Conservation (phyloP, 2,329 filamentous ascomycete genomes). For the Colletotrichum sp. region DNA sequence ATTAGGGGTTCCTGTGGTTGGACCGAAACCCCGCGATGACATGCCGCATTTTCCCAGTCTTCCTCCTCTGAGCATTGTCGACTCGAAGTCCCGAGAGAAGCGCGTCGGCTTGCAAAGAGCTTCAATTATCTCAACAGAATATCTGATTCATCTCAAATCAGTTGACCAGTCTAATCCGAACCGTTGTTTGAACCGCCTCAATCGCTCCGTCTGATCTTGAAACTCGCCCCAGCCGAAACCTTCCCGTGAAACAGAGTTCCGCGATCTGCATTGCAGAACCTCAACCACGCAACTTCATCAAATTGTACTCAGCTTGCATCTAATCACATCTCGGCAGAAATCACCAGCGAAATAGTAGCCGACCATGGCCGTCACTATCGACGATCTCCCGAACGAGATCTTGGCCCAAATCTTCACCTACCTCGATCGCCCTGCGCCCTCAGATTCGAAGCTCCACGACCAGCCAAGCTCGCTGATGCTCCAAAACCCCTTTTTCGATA, state of each 20-base stretch:
- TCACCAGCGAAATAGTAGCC: not conserved
- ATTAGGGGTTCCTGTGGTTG: not conserved
- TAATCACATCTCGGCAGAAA: not conserved
- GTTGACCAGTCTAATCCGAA: not conserved
- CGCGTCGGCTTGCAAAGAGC: not conserved
- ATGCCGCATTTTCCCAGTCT: not conserved
- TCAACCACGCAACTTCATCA: not conserved
- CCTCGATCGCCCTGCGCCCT: constrained; percentile 55
- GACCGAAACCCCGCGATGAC: not conserved
- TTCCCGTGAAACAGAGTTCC: constrained; percentile 1
- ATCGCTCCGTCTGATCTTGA: not conserved
- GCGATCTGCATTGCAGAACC: not conserved
- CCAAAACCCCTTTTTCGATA: constrained; percentile 34
- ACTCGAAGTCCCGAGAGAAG: not conserved
- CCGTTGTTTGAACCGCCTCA: not conserved
- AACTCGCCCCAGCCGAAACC: not conserved
- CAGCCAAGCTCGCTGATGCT: constrained; percentile 49
- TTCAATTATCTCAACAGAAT: not conserved
- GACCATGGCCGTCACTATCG: constrained; percentile 23
- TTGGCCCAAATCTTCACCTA: constrained; percentile 61
- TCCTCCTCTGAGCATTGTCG: not conserved
- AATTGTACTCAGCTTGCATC: not conserved
- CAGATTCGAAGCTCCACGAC: constrained; percentile 51
- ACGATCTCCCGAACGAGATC: constrained; percentile 65
- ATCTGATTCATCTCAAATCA: too few species aligned